Conservation (phyloP, 805 yeast genomes). For the Sugiyamaella valdiviana region DNA sequence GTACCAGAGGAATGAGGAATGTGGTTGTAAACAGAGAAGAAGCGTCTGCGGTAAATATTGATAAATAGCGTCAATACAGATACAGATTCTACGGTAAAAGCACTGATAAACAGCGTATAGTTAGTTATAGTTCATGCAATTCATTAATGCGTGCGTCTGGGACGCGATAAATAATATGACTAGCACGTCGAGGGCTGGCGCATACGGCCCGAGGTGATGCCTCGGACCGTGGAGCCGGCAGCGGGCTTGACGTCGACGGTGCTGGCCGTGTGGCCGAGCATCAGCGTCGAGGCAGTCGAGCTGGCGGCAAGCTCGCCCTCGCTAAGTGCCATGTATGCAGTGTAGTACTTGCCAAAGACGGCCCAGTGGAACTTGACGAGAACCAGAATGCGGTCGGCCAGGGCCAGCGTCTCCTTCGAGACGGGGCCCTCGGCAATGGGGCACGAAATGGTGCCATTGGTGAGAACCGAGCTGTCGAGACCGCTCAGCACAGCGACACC, state of each 20-base stretch:
- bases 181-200: slow-evolving; percentile 13
- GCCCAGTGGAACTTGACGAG: slow-evolving; percentile 75
- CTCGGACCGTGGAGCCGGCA: neutral
- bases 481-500: slow-evolving; percentile 14
- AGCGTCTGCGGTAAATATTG: no score
- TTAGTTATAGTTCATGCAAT: neutral
- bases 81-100: no score
- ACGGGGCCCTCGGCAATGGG: slow-evolving; percentile 18
- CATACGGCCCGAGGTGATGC: slow-evolving; percentile 6
- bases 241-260: neutral
- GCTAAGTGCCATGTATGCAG: slow-evolving; percentile 22
- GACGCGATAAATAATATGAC: neutral
- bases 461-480: slow-evolving; percentile 15
- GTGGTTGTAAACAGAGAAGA: no score
- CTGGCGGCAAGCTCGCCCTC: slow-evolving; percentile 1
- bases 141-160: neutral
- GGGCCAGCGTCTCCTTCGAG: slow-evolving; percentile 44
- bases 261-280: slow-evolving; percentile 3
- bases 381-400: slow-evolving; percentile 56
- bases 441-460: slow-evolving; percentile 12
- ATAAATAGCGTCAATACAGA: no score
- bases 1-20: no score
- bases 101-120: no score
- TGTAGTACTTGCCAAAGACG: slow-evolving; percentile 70
- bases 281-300: neutral